Evolutionary conservation across 2,329 filamentous ascomycete species (phyloP), one percentile per base, ranked within the genome.

Genomic region (Conoideocrella luteorostrata): DNA sequence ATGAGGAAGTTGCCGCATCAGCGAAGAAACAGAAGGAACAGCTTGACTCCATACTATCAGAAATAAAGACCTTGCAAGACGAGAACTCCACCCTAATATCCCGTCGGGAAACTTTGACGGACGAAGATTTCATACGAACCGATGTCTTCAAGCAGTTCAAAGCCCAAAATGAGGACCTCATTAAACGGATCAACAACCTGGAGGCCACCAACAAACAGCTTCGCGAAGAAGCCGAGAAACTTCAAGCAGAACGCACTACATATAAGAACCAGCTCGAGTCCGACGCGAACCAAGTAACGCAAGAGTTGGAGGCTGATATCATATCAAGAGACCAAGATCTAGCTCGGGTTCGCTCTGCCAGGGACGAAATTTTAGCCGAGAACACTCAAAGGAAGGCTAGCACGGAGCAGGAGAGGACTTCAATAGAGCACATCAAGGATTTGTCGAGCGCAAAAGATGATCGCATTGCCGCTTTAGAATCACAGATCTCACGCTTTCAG

Each of bases 81-180:
- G 87, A 96, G 56, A 79, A 96, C 34, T 89, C 87, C 15, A 76
- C 81, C 5, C 68, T 91, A 26, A 89, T 74, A 55, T 66, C 70
- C 13, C 75, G 82, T 60, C 72, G 86, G 38, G 82, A 87, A 12
- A 82, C 78, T 44, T 70, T 90, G 35, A 85, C 86, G 0, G 93
- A 98, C 56, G 93, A 98, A 50, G 93, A 98, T 55, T 97, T 94
- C 59, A 83, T 89, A 32, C 82, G 88, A 45, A 95, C 89, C 4
- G 89, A 96, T 55, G 75, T 95, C 3, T 98, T 95, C 75, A 97
- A 95, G 66, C 81, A 86, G 49, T 77, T 96, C 58, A 94, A 90
- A 66, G 78, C 77, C 20, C 88, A 96, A 56, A 87, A 94, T 55
- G 93, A 97, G 57, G 91, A 97, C 54, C 78, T 95, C 7, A 88